Base-by-base conservation (phyloP, 2,329 filamentous ascomycete genomes). In the Xylaria hypoxylon region DNA sequence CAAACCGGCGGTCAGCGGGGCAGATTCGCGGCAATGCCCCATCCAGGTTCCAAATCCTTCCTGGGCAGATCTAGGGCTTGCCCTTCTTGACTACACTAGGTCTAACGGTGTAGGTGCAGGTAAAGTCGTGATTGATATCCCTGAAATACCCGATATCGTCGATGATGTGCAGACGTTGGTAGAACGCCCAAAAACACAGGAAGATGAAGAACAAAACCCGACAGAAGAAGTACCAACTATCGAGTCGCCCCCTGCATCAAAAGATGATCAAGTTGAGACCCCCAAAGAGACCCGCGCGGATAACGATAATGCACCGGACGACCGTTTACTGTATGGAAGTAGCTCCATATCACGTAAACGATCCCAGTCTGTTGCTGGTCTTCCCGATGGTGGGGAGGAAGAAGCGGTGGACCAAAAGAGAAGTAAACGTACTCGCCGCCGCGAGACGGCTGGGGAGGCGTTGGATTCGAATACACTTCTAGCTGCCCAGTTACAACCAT, bases 401-500 rank as follows among this genome's bases (percentile, higher is more conserved):
- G 88, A 90, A 38, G 83, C 81, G 26, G 80, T 80, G 1, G 82
- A 86, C 11, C 85, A 86, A 59, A 90, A 90, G 73, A 82, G 89
- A 63, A 90, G 88, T 76, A 92, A 91, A 73, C 82, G 89, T 56
- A 88, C 88, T 33, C 84, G 89, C 51, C 85, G 87, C 19, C 83
- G 89, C 60, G 88, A 90, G 48, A 85, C 83, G 3, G 81, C 84
- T 11, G 77, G 79, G 40, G 87, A 88, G 55, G 77, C 79, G 0
- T 76, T 84, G 15, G 87, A 89, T 66, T 81, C 85, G 6, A 84
- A 81, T 57, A 83, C 82, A 0, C 78, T 85, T 28, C 81, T 85
- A 59, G 84, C 86, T 1, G 84, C 82, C 58, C 86, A 89, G 70
- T 77, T 90, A 3, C 83, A 86, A 70, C 83, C 85, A 1, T 85